Evolutionary conservation across 176 grass and related monocot genomes (phyloP).

Genomic region (Rhipidocladum racemiflorum): DNA sequence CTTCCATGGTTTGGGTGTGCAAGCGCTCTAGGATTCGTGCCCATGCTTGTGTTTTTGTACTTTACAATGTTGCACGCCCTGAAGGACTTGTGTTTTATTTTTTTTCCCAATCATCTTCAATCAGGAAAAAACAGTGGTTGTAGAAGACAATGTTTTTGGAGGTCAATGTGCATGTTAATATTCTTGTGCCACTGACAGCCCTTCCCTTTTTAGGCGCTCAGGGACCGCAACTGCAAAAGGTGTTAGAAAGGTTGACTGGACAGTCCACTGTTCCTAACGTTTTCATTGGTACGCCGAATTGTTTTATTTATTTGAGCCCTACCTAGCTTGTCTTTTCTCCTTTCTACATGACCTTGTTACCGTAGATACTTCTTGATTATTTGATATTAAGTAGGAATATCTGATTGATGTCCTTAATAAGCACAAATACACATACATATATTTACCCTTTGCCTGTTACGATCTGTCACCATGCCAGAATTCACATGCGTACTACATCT

Average conservation of each 20-base stretch:
- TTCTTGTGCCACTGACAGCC: conserved; percentile 16
- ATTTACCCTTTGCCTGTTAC: not conserved
- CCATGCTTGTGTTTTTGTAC: not conserved
- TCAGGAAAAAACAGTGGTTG: not conserved
- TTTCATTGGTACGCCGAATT: conserved; percentile 61
- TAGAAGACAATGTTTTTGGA: conserved; percentile 11
- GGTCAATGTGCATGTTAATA: not conserved
- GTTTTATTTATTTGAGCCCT: not conserved
- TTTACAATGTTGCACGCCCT: not conserved
- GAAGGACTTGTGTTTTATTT: not conserved
- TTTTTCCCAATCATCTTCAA: not conserved
- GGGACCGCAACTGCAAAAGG: conserved; percentile 81
- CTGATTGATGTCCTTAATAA: not conserved
- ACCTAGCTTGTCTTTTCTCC: not conserved
- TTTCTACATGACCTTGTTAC: not conserved
- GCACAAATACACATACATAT: not conserved
- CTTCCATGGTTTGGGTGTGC: not conserved
- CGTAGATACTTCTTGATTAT: not conserved
- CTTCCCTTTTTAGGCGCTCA: conserved; percentile 58
- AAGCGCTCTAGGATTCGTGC: not conserved
- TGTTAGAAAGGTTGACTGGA: conserved; percentile 80
- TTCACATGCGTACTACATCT: not conserved
- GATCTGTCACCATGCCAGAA: not conserved
- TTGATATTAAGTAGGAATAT: conserved; percentile 20
- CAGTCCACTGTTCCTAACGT: conserved; percentile 90